Evolutionary conservation across 371 early-diverging fungal genomes (phyloP).

Genomic region (Mortierella sp.): DNA sequence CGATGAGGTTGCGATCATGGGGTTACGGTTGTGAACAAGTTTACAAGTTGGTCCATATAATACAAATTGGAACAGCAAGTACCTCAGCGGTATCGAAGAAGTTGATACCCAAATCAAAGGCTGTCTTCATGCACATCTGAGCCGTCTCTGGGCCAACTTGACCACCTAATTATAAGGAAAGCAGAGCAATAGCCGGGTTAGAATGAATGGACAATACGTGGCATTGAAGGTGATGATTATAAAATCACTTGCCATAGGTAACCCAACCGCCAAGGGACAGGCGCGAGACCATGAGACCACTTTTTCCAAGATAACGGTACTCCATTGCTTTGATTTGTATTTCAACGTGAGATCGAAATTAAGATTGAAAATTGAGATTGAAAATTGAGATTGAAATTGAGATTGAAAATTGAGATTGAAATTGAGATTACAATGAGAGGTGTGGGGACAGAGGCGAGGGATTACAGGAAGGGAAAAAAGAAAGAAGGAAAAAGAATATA

Average conservation of each 20-base stretch:
- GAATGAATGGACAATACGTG: not conserved
- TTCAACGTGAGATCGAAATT: not conserved
- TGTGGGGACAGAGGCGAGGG: not conserved
- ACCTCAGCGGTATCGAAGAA: slow-evolving; percentile 88
- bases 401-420: not conserved
- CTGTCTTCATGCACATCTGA: slow-evolving; percentile 77
- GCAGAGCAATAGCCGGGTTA: slow-evolving; percentile 1
- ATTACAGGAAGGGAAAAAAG: slow-evolving; percentile 1
- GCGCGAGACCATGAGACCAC: slow-evolving; percentile 83
- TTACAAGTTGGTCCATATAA: not conserved
- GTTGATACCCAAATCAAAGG: slow-evolving; percentile 84
- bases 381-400: not conserved
- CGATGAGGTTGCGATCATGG: not conserved
- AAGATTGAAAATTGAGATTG: slow-evolving; percentile 1
- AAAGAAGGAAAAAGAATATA: not conserved
- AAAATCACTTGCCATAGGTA: slow-evolving; percentile 68
- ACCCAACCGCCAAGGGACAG: slow-evolving; percentile 71
- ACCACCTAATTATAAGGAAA: slow-evolving; percentile 56
- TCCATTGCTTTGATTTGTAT: slow-evolving; percentile 69
- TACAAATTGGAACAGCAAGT: not conserved
- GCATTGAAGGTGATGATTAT: not conserved
- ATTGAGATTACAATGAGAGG: not conserved
- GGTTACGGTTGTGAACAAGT: not conserved
- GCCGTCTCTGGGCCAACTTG: slow-evolving; percentile 74
- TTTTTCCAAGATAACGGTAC: slow-evolving; percentile 84